Conservation (phyloP, 129 eudicot species). For the Saposhnikovia divaricata region DNA sequence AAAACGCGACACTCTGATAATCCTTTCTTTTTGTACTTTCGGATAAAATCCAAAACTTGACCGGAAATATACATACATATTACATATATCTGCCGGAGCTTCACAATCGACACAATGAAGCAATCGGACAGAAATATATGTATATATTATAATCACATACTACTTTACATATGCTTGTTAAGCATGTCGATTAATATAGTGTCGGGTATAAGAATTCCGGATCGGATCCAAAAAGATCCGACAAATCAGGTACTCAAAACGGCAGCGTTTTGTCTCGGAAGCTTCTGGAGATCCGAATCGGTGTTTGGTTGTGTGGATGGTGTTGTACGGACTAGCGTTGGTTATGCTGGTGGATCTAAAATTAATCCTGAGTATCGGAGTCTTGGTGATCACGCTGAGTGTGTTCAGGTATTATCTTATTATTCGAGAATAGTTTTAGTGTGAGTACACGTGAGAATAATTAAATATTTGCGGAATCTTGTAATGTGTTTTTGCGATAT, state of each 20-base stretch:
- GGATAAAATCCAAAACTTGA: neutral
- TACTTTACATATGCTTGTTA: neutral
- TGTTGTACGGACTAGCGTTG: slow-evolving; percentile 72
- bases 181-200: slow-evolving; percentile 15
- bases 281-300: slow-evolving; percentile 97
- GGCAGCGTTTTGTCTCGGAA: slow-evolving; percentile 75
- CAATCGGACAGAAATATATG: neutral
- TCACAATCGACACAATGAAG: neutral
- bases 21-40: too few species aligned
- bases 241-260: slow-evolving; percentile 35
- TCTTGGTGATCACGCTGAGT: slow-evolving; percentile 90
- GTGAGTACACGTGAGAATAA: too few species aligned
- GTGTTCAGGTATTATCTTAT: slow-evolving; percentile 43
- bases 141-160: neutral
- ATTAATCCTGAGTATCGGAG: slow-evolving; percentile 74
- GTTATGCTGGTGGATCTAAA: slow-evolving; percentile 88
- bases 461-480: too few species aligned
- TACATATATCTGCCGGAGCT: slow-evolving; percentile 1
- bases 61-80: neutral
- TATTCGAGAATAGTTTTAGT: too few species aligned
- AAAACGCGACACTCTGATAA: too few species aligned
- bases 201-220: slow-evolving; percentile 56
- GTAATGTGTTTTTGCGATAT: neutral
- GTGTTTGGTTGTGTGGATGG: slow-evolving; percentile 90
- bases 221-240: slow-evolving; percentile 35